Base-by-base conservation (phyloP, 1,139 yeast genomes). In the Blastobotrys serpentis region DNA sequence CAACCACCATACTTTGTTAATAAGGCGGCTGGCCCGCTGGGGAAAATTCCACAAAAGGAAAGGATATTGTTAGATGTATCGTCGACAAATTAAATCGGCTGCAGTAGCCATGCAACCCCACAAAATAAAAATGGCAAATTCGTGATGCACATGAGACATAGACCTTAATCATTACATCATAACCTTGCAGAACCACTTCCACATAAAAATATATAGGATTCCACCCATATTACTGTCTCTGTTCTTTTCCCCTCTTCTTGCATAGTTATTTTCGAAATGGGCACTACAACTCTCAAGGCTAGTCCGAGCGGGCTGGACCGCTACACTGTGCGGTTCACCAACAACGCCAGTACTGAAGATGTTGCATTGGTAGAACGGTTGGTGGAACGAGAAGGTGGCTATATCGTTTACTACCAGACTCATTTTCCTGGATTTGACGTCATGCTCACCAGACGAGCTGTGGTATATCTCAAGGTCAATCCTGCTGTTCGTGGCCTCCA, bases 371-470 rank as follows among this genome's bases (percentile, higher is more conserved):
- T 46, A 11, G 48, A 46, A 25, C 44, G 48, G 14, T 38, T 46
- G 25, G 36, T 46, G 11, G 37, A 33, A 13, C 41, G 48, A 8
- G 48, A 46, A 18, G 48, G 44, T 6, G 48, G 48, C 25, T 26
- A 25, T 19, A 18, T 46, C 13, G 34, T 41, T 13, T 46, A 46
- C 17, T 37, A 30, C 22, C 48, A 46, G 17, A 13, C 36, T 11
- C 44, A 33, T 18, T 38, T 14, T 13, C 13, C 19, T 11, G 48
- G 48, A 3, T 25, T 41, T n/a, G 48, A 46, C 22, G 48, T 41
- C 18, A 16, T 46, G 44, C 32, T 46, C 29, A 40, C 41, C 25
- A 29, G 44, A 7, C 44, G 48, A n/a, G 48, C 48, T 2, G 44
- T 37, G 16, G 48, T 46, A n/a, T 46, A 46, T 21, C 25, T 46